These are phyloP conservation scores for Solanum phureja DNA, from an alignment of 257 asterid species.

Conservation along the genomic window DNA sequence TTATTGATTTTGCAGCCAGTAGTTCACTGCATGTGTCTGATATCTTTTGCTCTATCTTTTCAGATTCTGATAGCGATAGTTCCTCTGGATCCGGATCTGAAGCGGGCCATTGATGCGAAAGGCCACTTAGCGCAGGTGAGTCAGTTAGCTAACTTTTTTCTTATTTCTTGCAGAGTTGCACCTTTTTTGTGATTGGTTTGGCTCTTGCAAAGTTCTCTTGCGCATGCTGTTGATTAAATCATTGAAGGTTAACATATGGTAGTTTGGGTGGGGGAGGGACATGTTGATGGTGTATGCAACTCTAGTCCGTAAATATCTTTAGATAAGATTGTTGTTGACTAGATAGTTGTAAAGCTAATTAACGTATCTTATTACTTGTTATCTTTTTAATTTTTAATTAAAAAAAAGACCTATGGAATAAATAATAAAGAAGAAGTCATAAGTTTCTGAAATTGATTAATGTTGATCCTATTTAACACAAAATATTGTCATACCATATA, in stretches of 20 bases:
- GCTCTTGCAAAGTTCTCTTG: background rate
- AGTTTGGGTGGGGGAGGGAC: background rate
- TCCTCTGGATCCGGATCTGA: slow-evolving; percentile 45
- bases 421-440: background rate
- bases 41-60: background rate
- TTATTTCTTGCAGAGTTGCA: background rate
- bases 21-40: background rate
- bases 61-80: slow-evolving; percentile 57
- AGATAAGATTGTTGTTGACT: background rate
- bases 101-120: slow-evolving; percentile 31
- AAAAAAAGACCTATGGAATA: background rate
- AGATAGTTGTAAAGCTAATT: background rate
- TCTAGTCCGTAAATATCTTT: background rate
- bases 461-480: background rate
- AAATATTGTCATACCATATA: background rate
- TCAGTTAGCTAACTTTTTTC: background rate
- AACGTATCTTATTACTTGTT: background rate
- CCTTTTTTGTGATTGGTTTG: background rate
- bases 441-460: background rate
- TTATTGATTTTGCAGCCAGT: background rate
- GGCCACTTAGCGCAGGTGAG: background rate
- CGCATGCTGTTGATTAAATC: background rate
- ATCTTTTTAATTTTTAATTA: background rate
- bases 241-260: background rate
- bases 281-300: background rate